Percentiles rank a stretch among this genome's conserved stretches.
These are phyloP conservation scores for Apiospora aurea DNA, from an alignment of 2,329 filamentous ascomycete genomes.

Conservation along the genomic window DNA sequence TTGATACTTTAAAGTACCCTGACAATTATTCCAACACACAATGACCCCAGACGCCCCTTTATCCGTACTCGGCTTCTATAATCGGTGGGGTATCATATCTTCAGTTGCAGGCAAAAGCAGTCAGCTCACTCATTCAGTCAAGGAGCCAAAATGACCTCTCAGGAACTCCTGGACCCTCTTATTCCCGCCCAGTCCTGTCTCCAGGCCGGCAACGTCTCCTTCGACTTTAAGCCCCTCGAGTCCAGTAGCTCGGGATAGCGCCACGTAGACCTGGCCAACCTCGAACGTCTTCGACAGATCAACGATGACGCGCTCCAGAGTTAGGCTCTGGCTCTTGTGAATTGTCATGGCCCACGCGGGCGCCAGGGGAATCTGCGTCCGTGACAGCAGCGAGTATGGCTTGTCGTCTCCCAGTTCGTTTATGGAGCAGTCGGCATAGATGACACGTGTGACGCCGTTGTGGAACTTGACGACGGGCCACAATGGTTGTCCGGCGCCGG, in stretches of 20 bases:
- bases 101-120: neutral
- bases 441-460: constrained; percentile 52
- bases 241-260: constrained; percentile 57
- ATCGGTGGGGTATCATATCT: neutral
- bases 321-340: constrained; percentile 70
- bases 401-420: constrained; percentile 52
- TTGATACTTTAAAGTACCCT: neutral
- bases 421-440: constrained; percentile 59
- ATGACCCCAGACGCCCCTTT: neutral
- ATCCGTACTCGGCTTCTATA: neutral
- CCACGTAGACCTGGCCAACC: constrained; percentile 65
- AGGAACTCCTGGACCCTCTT: constrained; percentile 45
- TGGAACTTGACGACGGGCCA: constrained; percentile 63
- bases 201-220: constrained; percentile 39
- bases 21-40: neutral
- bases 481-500: constrained; percentile 33
- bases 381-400: constrained; percentile 56
- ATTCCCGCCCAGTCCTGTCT: constrained; percentile 42
- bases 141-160: constrained; percentile 42
- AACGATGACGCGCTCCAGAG: constrained; percentile 64
- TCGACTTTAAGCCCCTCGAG: constrained; percentile 52
- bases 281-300: constrained; percentile 58
- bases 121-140: constrained; percentile 27
- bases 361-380: constrained; percentile 68
- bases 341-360: constrained; percentile 70